Base-by-base conservation (phyloP, 352 stramenopile genomes). In the Thraustochytrium striatum region DNA sequence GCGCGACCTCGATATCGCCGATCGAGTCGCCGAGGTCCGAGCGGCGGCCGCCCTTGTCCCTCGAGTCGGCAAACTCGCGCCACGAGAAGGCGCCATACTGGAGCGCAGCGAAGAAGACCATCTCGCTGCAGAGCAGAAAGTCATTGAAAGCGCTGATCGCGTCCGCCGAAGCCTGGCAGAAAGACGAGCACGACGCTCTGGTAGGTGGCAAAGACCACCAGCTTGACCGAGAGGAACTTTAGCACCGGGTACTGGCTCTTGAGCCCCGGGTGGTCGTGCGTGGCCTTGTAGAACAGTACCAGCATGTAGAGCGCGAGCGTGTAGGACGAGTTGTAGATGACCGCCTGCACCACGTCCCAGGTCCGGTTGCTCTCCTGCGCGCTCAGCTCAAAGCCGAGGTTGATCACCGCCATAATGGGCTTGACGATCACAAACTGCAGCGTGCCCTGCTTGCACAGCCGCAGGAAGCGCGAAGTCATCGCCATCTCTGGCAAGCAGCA, bases 211-310 rank as follows among this genome's bases (percentile, higher is more conserved):
- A 97, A 97, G 36, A 97, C 91, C 69, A 97, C 89, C 61, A 85
- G 87, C 83, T 97, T 97, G 68, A 97, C 91, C 0, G 91, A 90
- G 58, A 95, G 89, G 72, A 97, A 97, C 86, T 97, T 97, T 80
- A 93, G 85, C 53, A 96, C 88, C 9, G 92, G 92, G 83, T 94
- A 87, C 72, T 85, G 82, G 21, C 79, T 82, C 36, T 84, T 82
- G 44, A 87, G 82, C 9, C 70, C 70, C 21, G 70, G 55, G 41
- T 86, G 78, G 0, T 73, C 35, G 70, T 92, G 89, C 44, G 89
- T 94, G 2, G 90, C 91, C 13, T 93, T 72, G 86, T 95, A 97
- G 83, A 97, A 95, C 41, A 97, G 69, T 83, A 92, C 90, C 2
- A 97, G 84, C 0, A 89, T 88, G 83, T 96, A 97, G 33, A 97